A percentile compares a stretch with the other conserved stretches of the same genome.
Evolutionary conservation across 164 flowering plant genomes (phyloP).

Genomic region (Vitis rotundifolia): DNA sequence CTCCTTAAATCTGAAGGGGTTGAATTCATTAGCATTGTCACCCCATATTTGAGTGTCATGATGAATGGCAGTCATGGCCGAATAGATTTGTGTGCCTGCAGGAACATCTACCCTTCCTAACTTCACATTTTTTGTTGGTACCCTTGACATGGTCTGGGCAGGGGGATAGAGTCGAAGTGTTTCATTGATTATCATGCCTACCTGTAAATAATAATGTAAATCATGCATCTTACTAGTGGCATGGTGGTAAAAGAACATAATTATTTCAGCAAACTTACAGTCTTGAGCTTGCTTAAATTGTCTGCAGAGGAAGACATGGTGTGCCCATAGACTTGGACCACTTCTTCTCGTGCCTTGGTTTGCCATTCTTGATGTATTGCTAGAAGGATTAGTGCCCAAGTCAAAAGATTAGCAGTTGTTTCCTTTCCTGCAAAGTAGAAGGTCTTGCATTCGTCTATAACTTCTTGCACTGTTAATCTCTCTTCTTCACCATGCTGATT

Average conservation of each 20-base stretch:
- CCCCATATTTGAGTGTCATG: too few species aligned
- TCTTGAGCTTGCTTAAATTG: too few species aligned
- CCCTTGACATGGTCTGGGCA: not conserved
- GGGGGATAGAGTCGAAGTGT: slow-evolving; percentile 36
- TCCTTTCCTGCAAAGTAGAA: slow-evolving; percentile 80
- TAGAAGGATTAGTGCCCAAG: slow-evolving; percentile 14
- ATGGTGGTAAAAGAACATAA: too few species aligned
- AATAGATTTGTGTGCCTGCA: slow-evolving; percentile 5
- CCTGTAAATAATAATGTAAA: too few species aligned
- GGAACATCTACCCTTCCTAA: slow-evolving; percentile 30
- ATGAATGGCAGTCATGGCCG: slow-evolving; percentile 19
- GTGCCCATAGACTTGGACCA: slow-evolving; percentile 17
- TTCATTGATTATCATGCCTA: slow-evolving; percentile 36
- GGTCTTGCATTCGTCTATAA: slow-evolving; percentile 76
- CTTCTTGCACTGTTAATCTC: slow-evolving; percentile 44
- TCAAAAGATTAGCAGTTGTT: slow-evolving; percentile 60
- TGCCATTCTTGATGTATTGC: slow-evolving; percentile 58
- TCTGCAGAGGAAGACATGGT: not conserved
- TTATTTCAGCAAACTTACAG: too few species aligned
- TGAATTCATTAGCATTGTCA: slow-evolving; percentile 21
- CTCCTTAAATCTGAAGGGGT: slow-evolving; percentile 19
- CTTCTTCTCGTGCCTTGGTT: slow-evolving; percentile 44
- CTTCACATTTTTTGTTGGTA: slow-evolving; percentile 4
- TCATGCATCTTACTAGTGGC: too few species aligned
- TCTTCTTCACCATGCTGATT: slow-evolving; percentile 37